Evolutionary conservation across 768 basidiomycete species (phyloP).

Genomic region (Mycena capillaripes): DNA sequence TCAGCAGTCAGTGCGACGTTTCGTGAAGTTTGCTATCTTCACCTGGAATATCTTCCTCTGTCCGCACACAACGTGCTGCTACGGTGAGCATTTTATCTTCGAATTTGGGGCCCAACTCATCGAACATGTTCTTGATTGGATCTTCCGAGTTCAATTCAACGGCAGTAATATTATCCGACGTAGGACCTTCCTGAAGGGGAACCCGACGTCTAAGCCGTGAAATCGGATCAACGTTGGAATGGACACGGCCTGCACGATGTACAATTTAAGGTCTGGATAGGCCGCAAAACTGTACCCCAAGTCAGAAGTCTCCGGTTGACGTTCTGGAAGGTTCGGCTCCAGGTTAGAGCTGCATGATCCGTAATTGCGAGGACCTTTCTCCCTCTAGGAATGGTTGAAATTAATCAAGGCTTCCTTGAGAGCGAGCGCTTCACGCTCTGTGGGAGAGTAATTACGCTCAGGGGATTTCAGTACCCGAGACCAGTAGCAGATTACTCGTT

Average conservation of each 20-base stretch:
- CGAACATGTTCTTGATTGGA: neutral
- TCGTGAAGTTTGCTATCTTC: neutral
- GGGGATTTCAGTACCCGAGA: too few relatives aligned
- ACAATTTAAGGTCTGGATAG: constrained; percentile 46
- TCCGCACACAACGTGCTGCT: neutral
- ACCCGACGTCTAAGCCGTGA: constrained; percentile 28
- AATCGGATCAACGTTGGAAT: constrained; percentile 47
- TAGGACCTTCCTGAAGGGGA: neutral
- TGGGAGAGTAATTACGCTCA: too few relatives aligned
- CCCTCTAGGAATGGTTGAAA: too few relatives aligned
- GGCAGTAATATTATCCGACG: neutral
- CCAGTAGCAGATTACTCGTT: too few relatives aligned
- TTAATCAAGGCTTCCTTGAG: too few relatives aligned
- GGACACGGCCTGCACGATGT: constrained; percentile 46
- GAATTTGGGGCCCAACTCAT: neutral
- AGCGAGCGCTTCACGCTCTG: too few relatives aligned
- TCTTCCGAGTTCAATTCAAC: neutral
- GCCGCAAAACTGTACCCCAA: constrained; percentile 43
- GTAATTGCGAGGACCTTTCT: too few relatives aligned
- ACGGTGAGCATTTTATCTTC: neutral
- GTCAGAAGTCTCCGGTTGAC: too few relatives aligned
- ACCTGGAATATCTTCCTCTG: constrained; percentile 12
- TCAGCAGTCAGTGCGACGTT: neutral
- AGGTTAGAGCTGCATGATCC: too few relatives aligned
- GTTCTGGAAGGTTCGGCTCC: too few relatives aligned